Evolutionary conservation across 176 grass and related monocot species (phyloP).

Genomic region (Eragrostis nindensis): DNA sequence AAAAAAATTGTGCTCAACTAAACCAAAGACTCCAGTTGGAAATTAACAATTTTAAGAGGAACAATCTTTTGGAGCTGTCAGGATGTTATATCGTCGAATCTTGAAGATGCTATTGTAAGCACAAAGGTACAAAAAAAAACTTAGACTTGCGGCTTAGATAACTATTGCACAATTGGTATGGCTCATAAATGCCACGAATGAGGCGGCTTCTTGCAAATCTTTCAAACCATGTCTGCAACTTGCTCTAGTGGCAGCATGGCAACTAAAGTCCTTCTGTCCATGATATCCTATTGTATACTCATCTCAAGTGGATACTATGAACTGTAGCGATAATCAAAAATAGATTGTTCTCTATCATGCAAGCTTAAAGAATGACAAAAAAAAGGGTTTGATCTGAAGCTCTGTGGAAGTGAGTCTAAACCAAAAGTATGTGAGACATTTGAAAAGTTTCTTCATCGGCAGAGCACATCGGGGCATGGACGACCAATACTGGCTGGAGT

Average conservation of each 20-base stretch:
- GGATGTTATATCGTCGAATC: slow-evolving; percentile 7
- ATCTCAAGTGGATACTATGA: neutral
- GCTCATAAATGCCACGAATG: neutral
- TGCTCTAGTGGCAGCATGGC: slow-evolving; percentile 13
- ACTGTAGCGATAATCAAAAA: neutral
- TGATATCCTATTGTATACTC: neutral
- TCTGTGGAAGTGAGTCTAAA: too few relatives aligned
- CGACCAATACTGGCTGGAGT: too few relatives aligned
- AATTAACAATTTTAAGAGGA: slow-evolving; percentile 22
- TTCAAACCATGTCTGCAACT: neutral
- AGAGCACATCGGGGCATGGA: too few relatives aligned
- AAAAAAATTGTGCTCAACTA: slow-evolving; percentile 19
- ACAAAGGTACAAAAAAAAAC: neutral
- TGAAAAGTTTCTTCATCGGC: neutral
- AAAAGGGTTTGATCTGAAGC: too few relatives aligned
- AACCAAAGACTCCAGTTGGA: slow-evolving; percentile 23
- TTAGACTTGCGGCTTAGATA: slow-evolving; percentile 4
- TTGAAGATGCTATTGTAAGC: slow-evolving; percentile 11
- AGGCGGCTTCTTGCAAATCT: neutral
- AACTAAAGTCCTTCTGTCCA: neutral
- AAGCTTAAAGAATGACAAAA: too few relatives aligned
- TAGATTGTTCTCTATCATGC: neutral
- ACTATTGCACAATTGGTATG: neutral
- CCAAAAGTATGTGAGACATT: neutral
- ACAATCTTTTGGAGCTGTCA: slow-evolving; percentile 30